These are phyloP conservation scores for Aechmea fasciata DNA, from an alignment of 176 grass and related monocot genomes.

Conservation along the genomic window DNA sequence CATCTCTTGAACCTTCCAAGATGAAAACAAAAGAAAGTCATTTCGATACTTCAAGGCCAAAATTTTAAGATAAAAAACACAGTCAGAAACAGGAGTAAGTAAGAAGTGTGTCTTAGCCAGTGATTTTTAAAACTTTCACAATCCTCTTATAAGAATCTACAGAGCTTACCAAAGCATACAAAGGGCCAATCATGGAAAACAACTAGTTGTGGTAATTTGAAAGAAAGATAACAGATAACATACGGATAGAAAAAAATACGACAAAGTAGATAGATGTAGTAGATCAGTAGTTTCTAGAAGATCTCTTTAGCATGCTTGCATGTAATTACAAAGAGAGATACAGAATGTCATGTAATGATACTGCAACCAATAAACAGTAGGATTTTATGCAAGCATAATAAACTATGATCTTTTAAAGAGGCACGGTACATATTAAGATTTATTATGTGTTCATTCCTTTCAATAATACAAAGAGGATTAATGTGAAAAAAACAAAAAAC, in stretches of 20 bases:
- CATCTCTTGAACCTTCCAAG: slow-evolving; percentile 49
- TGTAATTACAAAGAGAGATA: not conserved
- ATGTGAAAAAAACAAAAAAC: not conserved
- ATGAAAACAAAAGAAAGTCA: slow-evolving; percentile 13
- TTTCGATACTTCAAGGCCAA: not conserved
- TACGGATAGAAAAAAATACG: no score
- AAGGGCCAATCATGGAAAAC: not conserved
- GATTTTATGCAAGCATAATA: not conserved
- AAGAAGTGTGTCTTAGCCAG: not conserved
- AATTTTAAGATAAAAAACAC: not conserved
- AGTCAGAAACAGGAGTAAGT: not conserved
- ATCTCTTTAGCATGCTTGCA: not conserved
- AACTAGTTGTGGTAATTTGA: not conserved
- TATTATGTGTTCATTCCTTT: not conserved
- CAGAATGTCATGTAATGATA: not conserved
- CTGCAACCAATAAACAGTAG: not conserved
- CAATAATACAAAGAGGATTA: not conserved
- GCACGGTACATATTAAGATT: not conserved
- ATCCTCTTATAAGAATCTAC: not conserved
- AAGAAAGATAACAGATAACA: not conserved
- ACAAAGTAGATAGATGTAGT: no score
- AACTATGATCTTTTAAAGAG: not conserved
- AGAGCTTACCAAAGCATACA: not conserved
- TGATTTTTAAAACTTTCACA: not conserved
- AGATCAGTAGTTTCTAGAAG: not conserved